A percentile compares a stretch with the other conserved stretches of the same genome.
These are phyloP conservation scores for Hansenula lynferdii DNA, from an alignment of 1,139 yeast genomes.

Conservation along the genomic window DNA sequence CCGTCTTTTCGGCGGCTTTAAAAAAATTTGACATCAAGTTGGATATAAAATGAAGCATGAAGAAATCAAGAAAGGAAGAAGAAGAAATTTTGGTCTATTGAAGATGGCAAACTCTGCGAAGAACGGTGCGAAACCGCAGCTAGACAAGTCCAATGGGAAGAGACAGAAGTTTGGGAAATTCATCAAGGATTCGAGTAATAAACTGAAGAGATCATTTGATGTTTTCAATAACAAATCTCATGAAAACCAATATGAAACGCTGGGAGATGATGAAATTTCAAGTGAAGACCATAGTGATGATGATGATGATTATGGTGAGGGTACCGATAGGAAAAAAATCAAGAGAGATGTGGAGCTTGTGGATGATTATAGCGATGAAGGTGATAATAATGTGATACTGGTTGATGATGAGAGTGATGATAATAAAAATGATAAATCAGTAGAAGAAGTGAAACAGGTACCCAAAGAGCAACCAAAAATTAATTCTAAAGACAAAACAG, in stretches of 20 bases:
- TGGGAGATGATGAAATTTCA: constrained; percentile 3
- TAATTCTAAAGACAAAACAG: constrained; percentile 15
- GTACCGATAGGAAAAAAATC: constrained; percentile 2
- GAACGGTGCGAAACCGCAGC: background rate
- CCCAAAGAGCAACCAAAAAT: background rate
- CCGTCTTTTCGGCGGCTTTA: background rate
- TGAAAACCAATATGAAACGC: constrained; percentile 17
- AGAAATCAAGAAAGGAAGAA: background rate
- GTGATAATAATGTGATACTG: constrained; percentile 1
- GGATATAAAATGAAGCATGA: background rate
- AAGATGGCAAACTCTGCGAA: background rate
- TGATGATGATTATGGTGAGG: constrained; percentile 3
- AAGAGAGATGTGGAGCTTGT: constrained; percentile 7
- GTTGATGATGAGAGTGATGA: constrained; percentile 5
- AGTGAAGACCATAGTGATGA: constrained; percentile 10
- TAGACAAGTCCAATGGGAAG: constrained; percentile 1
- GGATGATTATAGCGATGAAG: constrained; percentile 9
- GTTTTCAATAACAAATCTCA: constrained; percentile 19
- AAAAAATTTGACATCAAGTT: constrained; percentile 1
- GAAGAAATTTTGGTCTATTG: background rate
- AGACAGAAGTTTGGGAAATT: background rate
- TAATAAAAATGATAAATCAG: constrained; percentile 2
- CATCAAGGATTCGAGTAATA: constrained; percentile 1
- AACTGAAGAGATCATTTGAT: constrained; percentile 16
- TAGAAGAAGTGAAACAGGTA: constrained; percentile 3